These are phyloP conservation scores for Lipomyces sp. DNA, from an alignment of 805 yeast species.

Conservation along the genomic window DNA sequence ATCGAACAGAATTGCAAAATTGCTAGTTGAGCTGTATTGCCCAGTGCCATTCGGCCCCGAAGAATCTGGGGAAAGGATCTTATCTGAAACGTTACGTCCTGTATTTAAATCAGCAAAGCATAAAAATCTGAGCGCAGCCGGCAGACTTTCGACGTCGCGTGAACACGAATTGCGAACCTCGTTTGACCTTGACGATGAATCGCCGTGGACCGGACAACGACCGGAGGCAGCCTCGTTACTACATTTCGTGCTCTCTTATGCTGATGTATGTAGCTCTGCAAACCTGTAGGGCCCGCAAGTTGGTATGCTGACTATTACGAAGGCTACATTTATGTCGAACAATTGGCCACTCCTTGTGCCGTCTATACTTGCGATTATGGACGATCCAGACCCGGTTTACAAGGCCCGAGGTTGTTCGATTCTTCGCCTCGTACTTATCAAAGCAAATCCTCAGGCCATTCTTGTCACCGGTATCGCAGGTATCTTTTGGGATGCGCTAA, in stretches of 20 bases:
- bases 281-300: neutral
- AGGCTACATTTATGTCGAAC: constrained; percentile 13
- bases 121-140: constrained; percentile 19
- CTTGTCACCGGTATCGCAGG: constrained; percentile 30
- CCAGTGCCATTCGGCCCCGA: constrained; percentile 2
- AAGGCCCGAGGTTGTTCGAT: constrained; percentile 23
- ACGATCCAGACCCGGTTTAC: constrained; percentile 21
- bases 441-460: constrained; percentile 20
- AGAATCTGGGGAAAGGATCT: constrained; percentile 6
- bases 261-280: constrained; percentile 4
- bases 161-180: constrained; percentile 21
- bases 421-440: constrained; percentile 7
- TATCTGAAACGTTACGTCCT: constrained; percentile 19
- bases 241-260: constrained; percentile 11
- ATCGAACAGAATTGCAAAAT: constrained; percentile 6
- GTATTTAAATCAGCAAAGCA: constrained; percentile 19
- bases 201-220: constrained; percentile 18
- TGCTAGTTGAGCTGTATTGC: neutral
- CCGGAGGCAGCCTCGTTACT: constrained; percentile 33
- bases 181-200: constrained; percentile 13
- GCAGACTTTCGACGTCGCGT: constrained; percentile 15
- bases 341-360: constrained; percentile 33
- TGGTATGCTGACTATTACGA: neutral
- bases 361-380: constrained; percentile 23
- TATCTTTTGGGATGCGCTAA: constrained; percentile 33